Evolutionary conservation across 1,284 basidiomycete species (phyloP), one percentile per base, ranked within the genome.

Genomic region (Grifola frondosa): DNA sequence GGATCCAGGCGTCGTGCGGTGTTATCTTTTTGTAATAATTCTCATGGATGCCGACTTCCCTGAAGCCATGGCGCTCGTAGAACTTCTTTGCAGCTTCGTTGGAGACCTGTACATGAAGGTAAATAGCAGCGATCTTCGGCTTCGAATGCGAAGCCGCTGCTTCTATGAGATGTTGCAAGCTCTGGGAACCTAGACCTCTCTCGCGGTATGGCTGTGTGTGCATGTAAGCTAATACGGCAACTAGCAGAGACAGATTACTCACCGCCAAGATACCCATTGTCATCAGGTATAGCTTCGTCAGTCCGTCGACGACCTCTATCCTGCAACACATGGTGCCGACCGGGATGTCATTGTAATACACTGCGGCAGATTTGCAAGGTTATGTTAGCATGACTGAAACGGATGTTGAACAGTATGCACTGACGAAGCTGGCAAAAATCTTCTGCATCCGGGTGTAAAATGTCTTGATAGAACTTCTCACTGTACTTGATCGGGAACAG

Each of bases 341-440:
- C 39, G 88, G 88, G 45, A 91, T 74, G 66, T 91, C 88, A 67
- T 90, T 91, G 65, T 84, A 89, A 65, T 91, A 91, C 33, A 89
- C 88, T 91, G 56, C 15, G 30, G 33, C 17, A 23, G 24, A 28
- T 11, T 22, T 24, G 22, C 22, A 23, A 30, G 20, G 3, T 15
- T 29, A 23, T 9, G n/a, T n/a, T n/a, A n/a, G 21, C 23, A 13
- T 16, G 16, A 19, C 21, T 21, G 23, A 35, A 12, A 37, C 37
- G n/a, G 20, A 25, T 40, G 19, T 21, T 30, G 30, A 15, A 10
- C 15, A 17, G 37, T 38, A 67, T 71, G 64, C 66, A 74, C 88
- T 75, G 54, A n/a, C n/a, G n/a, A n/a, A 91, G 81, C 66, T 88
- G 83, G 67, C 88, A 91, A 63, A 87, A 90, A 26, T 82, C 77